Evolutionary conservation across 305 asterid species (phyloP), one percentile per base, ranked within the genome.

Genomic region (Fraxinus ornus): DNA sequence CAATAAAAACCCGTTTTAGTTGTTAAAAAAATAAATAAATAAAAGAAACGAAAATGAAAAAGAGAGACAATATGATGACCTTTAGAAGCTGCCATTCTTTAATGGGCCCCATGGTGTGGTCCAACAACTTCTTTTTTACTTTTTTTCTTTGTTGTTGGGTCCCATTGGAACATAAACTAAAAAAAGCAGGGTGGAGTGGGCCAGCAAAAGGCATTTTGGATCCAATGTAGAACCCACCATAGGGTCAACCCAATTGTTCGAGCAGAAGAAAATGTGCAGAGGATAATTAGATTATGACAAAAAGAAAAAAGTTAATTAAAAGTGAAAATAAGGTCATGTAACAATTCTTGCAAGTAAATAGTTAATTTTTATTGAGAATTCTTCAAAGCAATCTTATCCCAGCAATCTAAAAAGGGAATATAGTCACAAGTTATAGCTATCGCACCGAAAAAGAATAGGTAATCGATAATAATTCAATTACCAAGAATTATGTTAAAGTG

Each of bases 141-240:
- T 21, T 84, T 84, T 41, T n/a, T n/a, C 55, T 71, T 66, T 32
- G 55, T 68, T 49, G 41, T 81, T 62, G 35, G 85, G 88, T 12
- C 66, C 86, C 78, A 21, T 21, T 77, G 79, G 52, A 44, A 44
- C 44, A 37, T 37, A 44, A 44, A 44, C 4, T 12, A 13, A 44
- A 44, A 44, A 60, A 62, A 62, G 12, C 5, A 80, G 55, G 55
- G n/a, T 70, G 87, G 89, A 77, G 87, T 84, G 81, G 86, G 84
- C 79, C 32, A 85, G 77, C 82, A 55, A 87, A 83, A 79, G 79
- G 21, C 55, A 13, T 37, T 79, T 80, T 80, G 85, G 86, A 83
- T 87, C 88, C 90, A 80, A 87, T 85, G 87, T 55, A 5, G 8
- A 55, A n/a, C 64, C 64, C 66, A n/a, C 10, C 70, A 60, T 60